A percentile compares a stretch with the other conserved stretches of the same genome.
These are phyloP conservation scores for Anisodus acutangulus DNA, from an alignment of 257 asterid species.

Conservation along the genomic window DNA sequence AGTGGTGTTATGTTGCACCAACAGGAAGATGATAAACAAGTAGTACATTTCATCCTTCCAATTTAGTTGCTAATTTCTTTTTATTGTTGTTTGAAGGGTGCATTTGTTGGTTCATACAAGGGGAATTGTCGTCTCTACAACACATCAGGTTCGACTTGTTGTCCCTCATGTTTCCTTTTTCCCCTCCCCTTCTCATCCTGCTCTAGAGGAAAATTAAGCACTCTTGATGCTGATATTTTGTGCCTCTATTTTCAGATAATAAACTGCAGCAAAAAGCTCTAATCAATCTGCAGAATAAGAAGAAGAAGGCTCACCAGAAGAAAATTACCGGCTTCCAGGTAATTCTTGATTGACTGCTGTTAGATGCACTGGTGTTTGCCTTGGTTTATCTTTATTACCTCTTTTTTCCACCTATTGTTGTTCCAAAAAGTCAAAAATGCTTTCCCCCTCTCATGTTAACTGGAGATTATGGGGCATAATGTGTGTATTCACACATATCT, in stretches of 20 bases:
- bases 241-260: slow-evolving; percentile 59
- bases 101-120: slow-evolving; percentile 95
- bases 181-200: slow-evolving; percentile 27
- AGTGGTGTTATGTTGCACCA: slow-evolving; percentile 33
- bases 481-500: not conserved
- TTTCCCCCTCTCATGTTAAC: not conserved
- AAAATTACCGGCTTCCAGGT: slow-evolving; percentile 99
- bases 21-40: slow-evolving; percentile 20
- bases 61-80: not conserved
- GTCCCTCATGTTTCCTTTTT: not conserved
- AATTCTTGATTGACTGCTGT: slow-evolving; percentile 22
- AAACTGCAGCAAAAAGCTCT: slow-evolving; percentile 73
- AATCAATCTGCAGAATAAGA: slow-evolving; percentile 90
- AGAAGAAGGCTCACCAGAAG: slow-evolving; percentile 91
- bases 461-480: not conserved
- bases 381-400: not conserved
- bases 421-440: slow-evolving; percentile 9
- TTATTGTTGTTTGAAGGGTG: slow-evolving; percentile 62
- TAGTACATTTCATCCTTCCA: slow-evolving; percentile 12
- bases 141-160: slow-evolving; percentile 64
- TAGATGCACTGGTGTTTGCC: not conserved
- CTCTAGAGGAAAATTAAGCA: slow-evolving; percentile 27
- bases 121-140: slow-evolving; percentile 89
- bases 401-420: not conserved
- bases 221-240: slow-evolving; percentile 30